Percentiles rank a stretch among this genome's conserved stretches.
Evolutionary conservation across 257 asterid species (phyloP).

Genomic region (Capsicum rhomboideum): DNA sequence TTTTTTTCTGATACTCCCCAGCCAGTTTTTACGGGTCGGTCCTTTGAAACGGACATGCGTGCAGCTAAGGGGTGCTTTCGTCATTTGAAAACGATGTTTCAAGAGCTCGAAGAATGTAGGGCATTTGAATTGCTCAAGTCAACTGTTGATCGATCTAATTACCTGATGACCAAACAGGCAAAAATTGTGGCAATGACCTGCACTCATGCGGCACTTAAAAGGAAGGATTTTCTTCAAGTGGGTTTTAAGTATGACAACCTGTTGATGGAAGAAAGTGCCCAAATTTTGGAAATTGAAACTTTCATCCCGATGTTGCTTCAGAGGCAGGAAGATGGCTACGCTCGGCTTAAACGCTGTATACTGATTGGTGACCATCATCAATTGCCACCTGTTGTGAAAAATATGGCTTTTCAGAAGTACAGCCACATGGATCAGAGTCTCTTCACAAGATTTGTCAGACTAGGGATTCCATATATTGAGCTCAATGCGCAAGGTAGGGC

Average conservation of each 20-base stretch:
- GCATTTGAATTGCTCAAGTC: slow-evolving; percentile 98
- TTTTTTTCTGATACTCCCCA: slow-evolving; percentile 72
- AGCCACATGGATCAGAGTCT: slow-evolving; percentile 99
- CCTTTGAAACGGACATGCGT: slow-evolving; percentile 80
- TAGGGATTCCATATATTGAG: slow-evolving; percentile 94
- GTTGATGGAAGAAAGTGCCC: slow-evolving; percentile 99
- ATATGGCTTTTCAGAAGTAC: slow-evolving; percentile 99
- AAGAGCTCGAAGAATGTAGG: slow-evolving; percentile 98
- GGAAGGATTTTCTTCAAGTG: slow-evolving; percentile 88
- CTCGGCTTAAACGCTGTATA: slow-evolving; percentile 96
- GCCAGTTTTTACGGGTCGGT: slow-evolving; percentile 64
- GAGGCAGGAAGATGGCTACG: slow-evolving; percentile 98
- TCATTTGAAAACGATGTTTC: slow-evolving; percentile 90
- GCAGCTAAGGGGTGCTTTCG: slow-evolving; percentile 93
- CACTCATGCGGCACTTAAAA: slow-evolving; percentile 96
- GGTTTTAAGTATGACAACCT: slow-evolving; percentile 95
- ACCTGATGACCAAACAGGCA: slow-evolving; percentile 96
- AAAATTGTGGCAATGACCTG: slow-evolving; percentile 99
- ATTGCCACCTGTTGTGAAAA: slow-evolving; percentile 97
- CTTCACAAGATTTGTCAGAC: slow-evolving; percentile 91
- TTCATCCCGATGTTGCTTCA: slow-evolving; percentile 97
- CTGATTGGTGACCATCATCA: slow-evolving; percentile 99
- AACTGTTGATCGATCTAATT: slow-evolving; percentile 84
- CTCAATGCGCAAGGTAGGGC: slow-evolving; percentile 99
- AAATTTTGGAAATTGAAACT: slow-evolving; percentile 94